These are phyloP conservation scores for Calonectria ilicicola DNA, from an alignment of 2,329 filamentous ascomycete species.

Conservation along the genomic window DNA sequence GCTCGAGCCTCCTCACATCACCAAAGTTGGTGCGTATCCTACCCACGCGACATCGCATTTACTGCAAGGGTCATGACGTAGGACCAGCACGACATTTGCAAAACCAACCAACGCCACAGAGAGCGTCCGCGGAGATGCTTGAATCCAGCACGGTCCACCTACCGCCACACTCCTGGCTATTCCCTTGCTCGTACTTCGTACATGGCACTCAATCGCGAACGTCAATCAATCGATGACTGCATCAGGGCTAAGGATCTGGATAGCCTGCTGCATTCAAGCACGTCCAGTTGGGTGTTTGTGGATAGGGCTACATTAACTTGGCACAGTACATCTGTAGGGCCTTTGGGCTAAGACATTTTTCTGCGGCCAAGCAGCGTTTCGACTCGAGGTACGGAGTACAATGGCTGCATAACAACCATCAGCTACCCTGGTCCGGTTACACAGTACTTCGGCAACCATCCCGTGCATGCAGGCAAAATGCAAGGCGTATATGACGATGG, in stretches of 20 bases:
- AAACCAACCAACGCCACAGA: constrained; percentile 15
- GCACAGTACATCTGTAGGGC: no score
- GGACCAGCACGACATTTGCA: constrained; percentile 4
- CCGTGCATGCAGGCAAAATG: constrained; percentile 17
- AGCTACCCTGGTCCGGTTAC: constrained; percentile 1
- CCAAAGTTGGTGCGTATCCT: neutral
- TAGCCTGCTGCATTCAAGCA: constrained; percentile 1
- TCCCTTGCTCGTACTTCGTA: neutral
- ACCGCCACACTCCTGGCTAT: neutral
- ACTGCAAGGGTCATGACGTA: constrained; percentile 29
- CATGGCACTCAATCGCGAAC: neutral
- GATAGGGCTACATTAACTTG: neutral
- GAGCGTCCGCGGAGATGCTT: constrained; percentile 28
- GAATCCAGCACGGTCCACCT: constrained; percentile 18
- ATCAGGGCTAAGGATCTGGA: constrained; percentile 1
- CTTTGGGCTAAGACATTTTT: neutral
- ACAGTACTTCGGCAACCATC: neutral
- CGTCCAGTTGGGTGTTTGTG: neutral
- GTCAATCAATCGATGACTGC: constrained; percentile 8
- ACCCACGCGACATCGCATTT: neutral
- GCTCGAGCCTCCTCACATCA: neutral
- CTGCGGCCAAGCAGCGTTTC: neutral
- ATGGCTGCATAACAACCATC: neutral
- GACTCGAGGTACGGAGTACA: neutral
- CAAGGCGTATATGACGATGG: constrained; percentile 18